Base-by-base conservation (phyloP, 2,329 filamentous ascomycete genomes). In the Colletotrichum sp. region DNA sequence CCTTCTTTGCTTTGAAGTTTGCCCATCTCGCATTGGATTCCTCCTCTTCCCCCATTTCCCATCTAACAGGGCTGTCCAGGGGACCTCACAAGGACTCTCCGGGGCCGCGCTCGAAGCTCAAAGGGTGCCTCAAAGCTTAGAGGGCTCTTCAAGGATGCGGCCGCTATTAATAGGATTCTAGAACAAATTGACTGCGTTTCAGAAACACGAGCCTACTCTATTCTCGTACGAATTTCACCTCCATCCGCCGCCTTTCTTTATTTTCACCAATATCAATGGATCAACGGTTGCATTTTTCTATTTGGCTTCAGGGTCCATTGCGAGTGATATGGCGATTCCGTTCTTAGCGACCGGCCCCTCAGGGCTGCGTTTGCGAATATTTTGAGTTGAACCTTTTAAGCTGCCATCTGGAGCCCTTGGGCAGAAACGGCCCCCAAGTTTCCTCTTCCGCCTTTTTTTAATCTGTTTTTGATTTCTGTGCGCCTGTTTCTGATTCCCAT, bases 131-230 rank as follows among this genome's bases (percentile, higher is more conserved):
- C 58, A 38, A 62, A 62, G 58, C 62, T 51, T 31, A 24, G 38
- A 65, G 33, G 24, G 38, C 36, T 27, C n/a, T 47, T 34, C 71
- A 33, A 70, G 71, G 71, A 70, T 73, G 61, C 67, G 18, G 33
- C 62, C 71, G 15, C 71, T 73, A 73, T 73, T 73, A 73, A 73
- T 73, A 70, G 71, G 67, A 70, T 70, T 70, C 71, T 58, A 73
- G 71, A 73, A 73, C 71, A 70, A 29, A 73, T 73, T 70, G 55
- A 47, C 62, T 6, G 59, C 43, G 71, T 73, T 73, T 73, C 71
- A 70, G 71, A 73, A 73, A 70, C 71, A 73, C 61, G 27, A 73
- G 27, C 55, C 55, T 66, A 70, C 67, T 66, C 36, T 66, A 73
- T 66, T 63, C 62, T 70, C 67, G 61, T 62, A 66, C 67, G 67